These are phyloP conservation scores for Diaporthe citriasiana DNA, from an alignment of 2,329 filamentous ascomycete genomes.

Conservation along the genomic window DNA sequence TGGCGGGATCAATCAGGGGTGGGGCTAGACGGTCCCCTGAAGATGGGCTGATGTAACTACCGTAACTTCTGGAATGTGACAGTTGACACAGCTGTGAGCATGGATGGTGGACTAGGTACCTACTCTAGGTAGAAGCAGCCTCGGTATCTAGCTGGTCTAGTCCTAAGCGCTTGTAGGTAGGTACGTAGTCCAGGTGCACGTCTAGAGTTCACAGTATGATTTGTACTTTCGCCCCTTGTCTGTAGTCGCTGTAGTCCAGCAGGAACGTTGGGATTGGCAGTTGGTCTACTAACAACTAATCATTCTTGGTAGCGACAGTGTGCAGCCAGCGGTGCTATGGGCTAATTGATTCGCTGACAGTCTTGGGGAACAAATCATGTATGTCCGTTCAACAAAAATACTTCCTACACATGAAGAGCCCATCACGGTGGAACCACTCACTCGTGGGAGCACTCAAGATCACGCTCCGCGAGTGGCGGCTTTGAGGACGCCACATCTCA, in stretches of 20 bases:
- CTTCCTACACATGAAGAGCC: not conserved
- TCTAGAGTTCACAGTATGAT: too few relatives aligned
- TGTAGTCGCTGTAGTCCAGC: too few relatives aligned
- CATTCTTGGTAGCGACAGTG: not conserved
- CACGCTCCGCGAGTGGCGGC: not conserved
- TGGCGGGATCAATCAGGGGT: constrained; percentile 27
- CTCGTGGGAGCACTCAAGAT: not conserved
- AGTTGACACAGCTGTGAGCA: not conserved
- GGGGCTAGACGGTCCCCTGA: constrained; percentile 8
- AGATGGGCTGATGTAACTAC: constrained; percentile 1
- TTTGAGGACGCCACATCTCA: not conserved
- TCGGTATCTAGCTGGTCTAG: too few relatives aligned
- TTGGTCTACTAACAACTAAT: too few relatives aligned
- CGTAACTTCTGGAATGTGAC: not conserved
- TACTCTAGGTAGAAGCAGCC: too few relatives aligned
- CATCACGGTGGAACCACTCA: not conserved
- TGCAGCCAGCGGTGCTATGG: not conserved
- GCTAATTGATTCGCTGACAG: not conserved
- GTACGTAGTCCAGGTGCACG: too few relatives aligned
- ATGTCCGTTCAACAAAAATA: not conserved
- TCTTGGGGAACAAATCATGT: not conserved
- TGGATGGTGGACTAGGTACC: too few relatives aligned
- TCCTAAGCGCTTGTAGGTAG: too few relatives aligned
- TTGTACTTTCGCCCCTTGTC: too few relatives aligned
- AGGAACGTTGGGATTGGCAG: too few relatives aligned